Conservation (phyloP, 441 rosid species). For the Croton setiger region DNA sequence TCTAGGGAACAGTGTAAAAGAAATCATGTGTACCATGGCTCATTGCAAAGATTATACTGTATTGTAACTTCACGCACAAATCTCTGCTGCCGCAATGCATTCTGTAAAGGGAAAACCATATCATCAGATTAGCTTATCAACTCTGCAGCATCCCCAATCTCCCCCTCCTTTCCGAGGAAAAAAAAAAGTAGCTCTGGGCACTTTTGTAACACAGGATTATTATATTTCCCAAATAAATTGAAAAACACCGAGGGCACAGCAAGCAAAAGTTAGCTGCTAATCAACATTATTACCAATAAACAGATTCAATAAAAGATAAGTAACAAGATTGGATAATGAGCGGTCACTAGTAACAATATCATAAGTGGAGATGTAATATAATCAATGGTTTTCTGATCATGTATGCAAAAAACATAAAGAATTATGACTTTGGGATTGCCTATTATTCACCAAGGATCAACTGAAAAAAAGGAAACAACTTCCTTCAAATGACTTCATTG, state of each 20-base stretch:
- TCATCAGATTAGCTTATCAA: conserved; percentile 18
- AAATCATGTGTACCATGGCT: conserved; percentile 73
- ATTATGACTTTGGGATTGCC: background rate
- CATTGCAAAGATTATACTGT: conserved; percentile 98
- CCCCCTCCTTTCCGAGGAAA: too few relatives aligned
- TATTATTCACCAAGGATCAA: background rate
- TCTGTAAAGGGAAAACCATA: conserved; percentile 43
- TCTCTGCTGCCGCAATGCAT: conserved; percentile 95
- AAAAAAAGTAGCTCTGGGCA: background rate
- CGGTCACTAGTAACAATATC: background rate
- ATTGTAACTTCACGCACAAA: conserved; percentile 97
- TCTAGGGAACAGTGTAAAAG: background rate
- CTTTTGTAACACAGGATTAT: background rate
- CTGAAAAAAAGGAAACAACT: background rate
- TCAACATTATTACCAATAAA: background rate
- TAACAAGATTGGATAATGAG: background rate
- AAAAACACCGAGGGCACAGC: background rate
- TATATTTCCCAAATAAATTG: background rate
- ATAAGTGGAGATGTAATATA: background rate
- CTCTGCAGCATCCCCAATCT: background rate
- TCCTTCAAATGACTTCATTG: background rate
- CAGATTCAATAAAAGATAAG: background rate
- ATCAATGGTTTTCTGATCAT: background rate
- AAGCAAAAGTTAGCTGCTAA: background rate
- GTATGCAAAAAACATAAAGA: background rate